These are phyloP conservation scores for Fragaria nilgerrensis DNA, from an alignment of 306 rosid genomes.

Conservation along the genomic window DNA sequence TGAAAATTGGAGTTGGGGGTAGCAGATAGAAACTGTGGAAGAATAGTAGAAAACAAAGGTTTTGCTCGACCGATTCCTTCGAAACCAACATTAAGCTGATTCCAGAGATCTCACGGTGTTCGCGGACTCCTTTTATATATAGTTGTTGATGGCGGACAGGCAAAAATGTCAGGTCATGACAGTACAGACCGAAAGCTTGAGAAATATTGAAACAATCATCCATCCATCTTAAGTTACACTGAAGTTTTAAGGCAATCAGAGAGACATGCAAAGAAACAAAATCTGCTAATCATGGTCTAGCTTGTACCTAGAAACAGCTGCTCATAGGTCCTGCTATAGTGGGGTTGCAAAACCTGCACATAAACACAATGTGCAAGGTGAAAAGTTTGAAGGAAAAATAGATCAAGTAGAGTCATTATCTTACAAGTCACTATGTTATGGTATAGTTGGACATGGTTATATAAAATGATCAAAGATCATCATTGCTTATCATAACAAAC, in stretches of 20 bases:
- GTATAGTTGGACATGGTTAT: neutral
- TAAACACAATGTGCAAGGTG: slow-evolving; percentile 16
- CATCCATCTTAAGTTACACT: slow-evolving; percentile 27
- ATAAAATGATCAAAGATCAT: neutral
- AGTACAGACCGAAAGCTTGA: slow-evolving; percentile 10
- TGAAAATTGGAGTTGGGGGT: no score
- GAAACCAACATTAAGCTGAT: neutral
- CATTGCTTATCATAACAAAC: neutral
- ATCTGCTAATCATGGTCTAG: slow-evolving; percentile 30
- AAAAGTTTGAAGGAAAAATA: slow-evolving; percentile 8
- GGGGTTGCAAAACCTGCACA: slow-evolving; percentile 85
- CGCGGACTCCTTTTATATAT: neutral
- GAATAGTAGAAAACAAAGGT: no score
- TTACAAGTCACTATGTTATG: neutral
- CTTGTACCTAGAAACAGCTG: slow-evolving; percentile 26
- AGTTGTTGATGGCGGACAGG: slow-evolving; percentile 1
- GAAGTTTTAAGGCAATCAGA: slow-evolving; percentile 25
- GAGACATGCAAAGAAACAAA: slow-evolving; percentile 39
- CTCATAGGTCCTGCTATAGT: slow-evolving; percentile 49
- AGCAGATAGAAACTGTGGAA: no score
- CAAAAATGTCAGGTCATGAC: slow-evolving; percentile 15
- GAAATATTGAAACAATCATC: slow-evolving; percentile 12
- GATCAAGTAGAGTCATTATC: neutral
- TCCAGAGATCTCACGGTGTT: slow-evolving; percentile 14
- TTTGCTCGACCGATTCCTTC: no score